Evolutionary conservation across 2,329 filamentous ascomycete genomes (phyloP), one percentile per base, ranked within the genome.

Genomic region (Fusarium virguliforme): DNA sequence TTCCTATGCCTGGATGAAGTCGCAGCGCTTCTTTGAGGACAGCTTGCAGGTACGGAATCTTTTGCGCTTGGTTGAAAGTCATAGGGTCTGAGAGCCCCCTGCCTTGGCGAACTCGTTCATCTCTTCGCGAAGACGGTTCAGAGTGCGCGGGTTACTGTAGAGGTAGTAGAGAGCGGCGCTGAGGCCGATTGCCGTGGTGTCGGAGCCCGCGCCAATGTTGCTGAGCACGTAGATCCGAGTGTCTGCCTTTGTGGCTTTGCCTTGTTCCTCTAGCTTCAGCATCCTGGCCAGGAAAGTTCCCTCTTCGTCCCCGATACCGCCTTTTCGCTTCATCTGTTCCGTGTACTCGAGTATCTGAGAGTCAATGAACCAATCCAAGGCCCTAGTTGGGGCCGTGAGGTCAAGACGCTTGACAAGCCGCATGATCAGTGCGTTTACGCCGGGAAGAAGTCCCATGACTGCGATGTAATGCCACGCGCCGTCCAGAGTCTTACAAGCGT

Each of bases 41-140:
- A n/a, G 50, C 50, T 10, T 54, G 50, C 22, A 54, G 24, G 15
- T 54, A 54, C 9, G 50, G 50, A 18, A 54, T 54, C 8, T 35
- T 35, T 22, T 54, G 50, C 24, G 50, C 15, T 4, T 54, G 30
- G 10, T 54, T 18, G 18, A 54, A 54, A 24, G 18, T 37, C 8
- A 54, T 22, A 15, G 50, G 50, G 37, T 35, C 50, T 9, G 48
- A 51, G 3, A 51, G 2, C 5, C 26, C 12, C 32, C 18, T 35
- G 7, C 30, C 30, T 35, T 24, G 8, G 8, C 8, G 22, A 24
- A 35, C 13, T n/a, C 22, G 12, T 54, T 18, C 13, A 54, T 10
- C n/a, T 54, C 50, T 10, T 37, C 22, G 22, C 32, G 50, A 3
- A 54, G 50, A 37, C 50, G 32, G 6, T 13, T 6, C 13, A 54